phyloP scores from a whole-genome alignment of 1,284 basidiomycete species.

The Sphaerobolus stellatus region DNA sequence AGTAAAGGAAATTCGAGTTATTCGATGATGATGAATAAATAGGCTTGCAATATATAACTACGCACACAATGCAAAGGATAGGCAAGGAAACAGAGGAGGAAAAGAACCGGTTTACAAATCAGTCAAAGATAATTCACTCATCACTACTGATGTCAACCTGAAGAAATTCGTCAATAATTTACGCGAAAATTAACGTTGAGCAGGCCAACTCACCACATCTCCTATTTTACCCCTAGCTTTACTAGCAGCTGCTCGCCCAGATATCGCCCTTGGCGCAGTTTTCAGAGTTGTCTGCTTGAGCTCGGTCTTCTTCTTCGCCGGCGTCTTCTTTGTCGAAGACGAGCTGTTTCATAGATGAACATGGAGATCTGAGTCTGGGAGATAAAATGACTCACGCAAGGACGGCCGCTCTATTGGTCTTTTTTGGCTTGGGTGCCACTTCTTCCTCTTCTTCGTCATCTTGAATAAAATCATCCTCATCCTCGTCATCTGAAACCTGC shows the following conservation, averaged over 20 bases:
- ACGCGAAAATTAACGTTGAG: too few species aligned
- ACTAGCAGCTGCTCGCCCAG: constrained; percentile 56
- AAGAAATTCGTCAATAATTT: too few species aligned
- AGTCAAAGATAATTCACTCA: too few species aligned
- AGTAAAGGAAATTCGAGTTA: too few species aligned
- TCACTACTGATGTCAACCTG: too few species aligned
- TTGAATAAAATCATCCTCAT: constrained; percentile 51
- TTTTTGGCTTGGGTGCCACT: constrained; percentile 50
- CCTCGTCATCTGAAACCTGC: constrained; percentile 45
- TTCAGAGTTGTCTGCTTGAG: constrained; percentile 57
- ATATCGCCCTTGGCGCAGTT: constrained; percentile 56
- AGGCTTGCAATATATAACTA: too few species aligned
- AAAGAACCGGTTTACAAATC: too few species aligned
- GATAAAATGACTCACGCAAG: constrained; percentile 45
- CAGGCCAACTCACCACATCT: constrained; percentile 25
- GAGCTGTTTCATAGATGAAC: constrained; percentile 25
- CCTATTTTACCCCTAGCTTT: constrained; percentile 56
- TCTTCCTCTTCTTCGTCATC: constrained; percentile 62
- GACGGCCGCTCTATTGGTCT: constrained; percentile 64
- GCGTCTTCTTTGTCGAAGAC: constrained; percentile 52
- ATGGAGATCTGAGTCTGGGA: constrained; percentile 15
- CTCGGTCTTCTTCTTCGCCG: constrained; percentile 54
- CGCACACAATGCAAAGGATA: too few species aligned
- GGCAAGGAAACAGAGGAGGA: too few species aligned
- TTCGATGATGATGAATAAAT: too few species aligned